Evolutionary conservation across 805 yeast genomes (phyloP).

Genomic region (Saccharomycopsis vini): DNA sequence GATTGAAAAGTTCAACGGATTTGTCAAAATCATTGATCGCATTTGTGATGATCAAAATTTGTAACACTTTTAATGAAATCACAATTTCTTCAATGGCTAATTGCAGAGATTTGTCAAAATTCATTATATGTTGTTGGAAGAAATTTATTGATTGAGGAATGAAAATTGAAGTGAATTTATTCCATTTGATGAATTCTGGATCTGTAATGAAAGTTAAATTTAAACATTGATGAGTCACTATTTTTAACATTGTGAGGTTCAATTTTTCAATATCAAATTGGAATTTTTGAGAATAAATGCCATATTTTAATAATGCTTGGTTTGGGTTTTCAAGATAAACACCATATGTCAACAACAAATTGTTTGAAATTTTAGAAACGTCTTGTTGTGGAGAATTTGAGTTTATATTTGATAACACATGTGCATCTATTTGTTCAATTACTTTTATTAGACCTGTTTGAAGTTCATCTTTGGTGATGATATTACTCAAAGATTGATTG

Average conservation of each 20-base stretch:
- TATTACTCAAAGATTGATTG: background rate
- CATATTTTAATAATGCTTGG: background rate
- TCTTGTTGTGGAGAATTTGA: background rate
- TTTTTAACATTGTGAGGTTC: background rate
- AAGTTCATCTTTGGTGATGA: background rate
- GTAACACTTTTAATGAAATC: conserved; percentile 1
- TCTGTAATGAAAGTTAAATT: no score
- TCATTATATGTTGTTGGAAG: background rate
- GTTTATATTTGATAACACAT: no score
- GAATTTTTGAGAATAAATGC: background rate
- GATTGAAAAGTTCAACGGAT: conserved; percentile 9
- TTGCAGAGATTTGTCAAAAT: conserved; percentile 1
- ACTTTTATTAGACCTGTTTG: background rate
- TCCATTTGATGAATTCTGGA: no score
- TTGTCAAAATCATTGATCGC: conserved; percentile 5
- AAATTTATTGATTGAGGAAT: background rate
- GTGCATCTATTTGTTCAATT: background rate
- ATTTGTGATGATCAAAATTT: background rate
- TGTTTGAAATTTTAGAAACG: background rate
- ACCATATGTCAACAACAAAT: background rate
- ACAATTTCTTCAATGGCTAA: conserved; percentile 1
- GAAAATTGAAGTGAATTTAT: background rate
- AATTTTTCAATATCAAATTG: background rate
- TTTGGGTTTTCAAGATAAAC: background rate
- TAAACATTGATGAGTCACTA: no score